phyloP scores from a whole-genome alignment of 805 yeast species.

The Limtongia smithiae region DNA sequence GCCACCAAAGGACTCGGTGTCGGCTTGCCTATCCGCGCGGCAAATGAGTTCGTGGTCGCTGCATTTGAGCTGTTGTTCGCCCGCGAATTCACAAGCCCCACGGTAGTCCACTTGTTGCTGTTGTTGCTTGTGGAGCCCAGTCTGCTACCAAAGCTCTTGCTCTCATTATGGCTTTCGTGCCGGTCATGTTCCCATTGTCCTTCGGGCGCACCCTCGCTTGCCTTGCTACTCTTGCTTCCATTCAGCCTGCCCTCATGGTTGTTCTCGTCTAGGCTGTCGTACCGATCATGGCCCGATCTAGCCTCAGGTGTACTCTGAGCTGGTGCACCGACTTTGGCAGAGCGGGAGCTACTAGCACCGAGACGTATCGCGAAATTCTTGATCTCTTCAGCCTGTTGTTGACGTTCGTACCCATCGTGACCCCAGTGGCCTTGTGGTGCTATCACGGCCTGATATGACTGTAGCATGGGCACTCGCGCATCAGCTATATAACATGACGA shows the following conservation, averaged over 20 bases:
- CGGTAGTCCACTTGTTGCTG: too few relatives aligned
- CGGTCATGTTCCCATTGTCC: too few relatives aligned
- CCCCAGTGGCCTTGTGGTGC: constrained; percentile 22
- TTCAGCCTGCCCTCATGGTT: not conserved
- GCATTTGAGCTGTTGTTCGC: too few relatives aligned
- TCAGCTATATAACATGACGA: not conserved
- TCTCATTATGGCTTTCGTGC: too few relatives aligned
- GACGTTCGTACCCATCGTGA: constrained; percentile 16
- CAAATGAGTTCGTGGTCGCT: constrained; percentile 23
- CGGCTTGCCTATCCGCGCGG: constrained; percentile 24
- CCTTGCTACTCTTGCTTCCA: not conserved
- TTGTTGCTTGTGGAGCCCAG: too few relatives aligned
- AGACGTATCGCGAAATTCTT: too few relatives aligned
- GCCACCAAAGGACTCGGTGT: not conserved
- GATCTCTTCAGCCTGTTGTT: too few relatives aligned
- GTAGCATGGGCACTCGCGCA: not conserved
- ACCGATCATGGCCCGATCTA: not conserved
- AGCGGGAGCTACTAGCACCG: too few relatives aligned
- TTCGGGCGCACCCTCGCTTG: constrained; percentile 4
- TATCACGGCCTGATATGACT: not conserved
- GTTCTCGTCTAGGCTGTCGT: not conserved
- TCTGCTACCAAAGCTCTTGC: too few relatives aligned
- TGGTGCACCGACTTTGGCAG: too few relatives aligned
- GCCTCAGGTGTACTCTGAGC: too few relatives aligned
- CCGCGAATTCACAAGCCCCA: too few relatives aligned